Percentiles rank a stretch among this genome's conserved stretches.
phyloP scores from a whole-genome alignment of 73 alveolate species.

The Paramecium caudatum region DNA sequence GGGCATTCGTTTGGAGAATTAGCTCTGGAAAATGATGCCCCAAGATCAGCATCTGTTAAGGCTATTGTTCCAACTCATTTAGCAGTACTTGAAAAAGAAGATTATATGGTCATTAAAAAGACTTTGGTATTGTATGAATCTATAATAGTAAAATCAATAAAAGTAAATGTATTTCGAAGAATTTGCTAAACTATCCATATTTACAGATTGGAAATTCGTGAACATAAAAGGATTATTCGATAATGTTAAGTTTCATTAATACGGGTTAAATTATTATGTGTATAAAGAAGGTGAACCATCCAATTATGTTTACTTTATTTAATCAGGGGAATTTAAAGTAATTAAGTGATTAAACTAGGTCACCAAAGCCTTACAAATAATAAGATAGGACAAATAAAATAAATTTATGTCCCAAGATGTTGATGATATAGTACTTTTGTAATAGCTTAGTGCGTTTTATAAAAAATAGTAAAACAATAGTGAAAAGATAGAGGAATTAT shows the following conservation, averaged over 20 bases:
- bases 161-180: constrained; percentile 44
- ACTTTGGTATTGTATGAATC: background rate
- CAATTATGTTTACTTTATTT: background rate
- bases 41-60: constrained; percentile 71
- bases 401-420: background rate
- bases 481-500: constrained; percentile 40
- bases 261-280: background rate
- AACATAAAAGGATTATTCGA: constrained; percentile 34
- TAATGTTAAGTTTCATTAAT: constrained; percentile 44
- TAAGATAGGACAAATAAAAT: background rate
- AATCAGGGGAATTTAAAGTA: constrained; percentile 55
- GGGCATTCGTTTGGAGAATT: constrained; percentile 75
- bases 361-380: background rate
- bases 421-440: constrained; percentile 1
- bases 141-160: constrained; percentile 12
- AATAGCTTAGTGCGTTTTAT: background rate
- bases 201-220: constrained; percentile 38
- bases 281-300: constrained; percentile 66
- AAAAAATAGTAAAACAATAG: background rate
- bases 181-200: constrained; percentile 43
- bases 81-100: constrained; percentile 69
- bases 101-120: constrained; percentile 34
- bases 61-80: constrained; percentile 55
- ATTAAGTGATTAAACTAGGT: background rate
- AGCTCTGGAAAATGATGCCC: constrained; percentile 69